Conservation (phyloP, 768 basidiomycete genomes). For the Hydnomerulius pinastri region DNA sequence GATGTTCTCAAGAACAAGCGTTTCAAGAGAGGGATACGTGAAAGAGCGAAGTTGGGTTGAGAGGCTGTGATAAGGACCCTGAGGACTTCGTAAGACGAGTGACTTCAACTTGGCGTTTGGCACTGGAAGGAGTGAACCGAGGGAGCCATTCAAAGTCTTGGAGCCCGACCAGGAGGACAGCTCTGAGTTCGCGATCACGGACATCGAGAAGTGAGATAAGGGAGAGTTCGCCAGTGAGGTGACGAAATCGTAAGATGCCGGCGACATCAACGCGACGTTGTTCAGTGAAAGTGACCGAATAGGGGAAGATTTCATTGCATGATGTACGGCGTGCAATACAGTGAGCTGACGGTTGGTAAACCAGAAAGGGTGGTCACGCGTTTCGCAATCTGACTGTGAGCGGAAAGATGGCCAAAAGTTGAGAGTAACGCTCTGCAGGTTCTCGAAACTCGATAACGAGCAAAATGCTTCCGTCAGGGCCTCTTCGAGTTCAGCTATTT, state of each 20-base stretch:
- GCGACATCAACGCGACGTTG: slow-evolving; percentile 27
- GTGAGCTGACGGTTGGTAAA: slow-evolving; percentile 30
- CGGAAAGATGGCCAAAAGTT: slow-evolving; percentile 35
- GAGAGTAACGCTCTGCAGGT: slow-evolving; percentile 22
- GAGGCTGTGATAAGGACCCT: slow-evolving; percentile 31
- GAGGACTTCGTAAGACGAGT: slow-evolving; percentile 28
- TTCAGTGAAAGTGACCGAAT: slow-evolving; percentile 26
- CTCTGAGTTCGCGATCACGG: slow-evolving; percentile 33
- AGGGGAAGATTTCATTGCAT: slow-evolving; percentile 20
- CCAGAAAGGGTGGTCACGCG: slow-evolving; percentile 32
- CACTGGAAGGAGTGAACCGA: slow-evolving; percentile 26
- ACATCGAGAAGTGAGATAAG: slow-evolving; percentile 31
- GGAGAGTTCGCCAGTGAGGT: slow-evolving; percentile 25
- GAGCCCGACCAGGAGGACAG: slow-evolving; percentile 33
- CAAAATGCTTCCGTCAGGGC: slow-evolving; percentile 28
- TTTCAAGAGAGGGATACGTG: slow-evolving; percentile 28
- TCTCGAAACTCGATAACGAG: slow-evolving; percentile 18
- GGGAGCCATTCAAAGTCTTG: slow-evolving; percentile 26
- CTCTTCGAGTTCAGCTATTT: slow-evolving; percentile 34
- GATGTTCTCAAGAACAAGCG: slow-evolving; percentile 30
- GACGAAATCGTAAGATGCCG: slow-evolving; percentile 29
- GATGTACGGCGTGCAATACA: slow-evolving; percentile 25
- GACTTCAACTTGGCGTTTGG: slow-evolving; percentile 21
- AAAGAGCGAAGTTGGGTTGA: slow-evolving; percentile 18
- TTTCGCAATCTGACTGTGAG: slow-evolving; percentile 22